A percentile compares a stretch with the other conserved stretches of the same genome.
phyloP scores from a whole-genome alignment of 2,329 filamentous ascomycete species.

The Nannizzia gypsea region DNA sequence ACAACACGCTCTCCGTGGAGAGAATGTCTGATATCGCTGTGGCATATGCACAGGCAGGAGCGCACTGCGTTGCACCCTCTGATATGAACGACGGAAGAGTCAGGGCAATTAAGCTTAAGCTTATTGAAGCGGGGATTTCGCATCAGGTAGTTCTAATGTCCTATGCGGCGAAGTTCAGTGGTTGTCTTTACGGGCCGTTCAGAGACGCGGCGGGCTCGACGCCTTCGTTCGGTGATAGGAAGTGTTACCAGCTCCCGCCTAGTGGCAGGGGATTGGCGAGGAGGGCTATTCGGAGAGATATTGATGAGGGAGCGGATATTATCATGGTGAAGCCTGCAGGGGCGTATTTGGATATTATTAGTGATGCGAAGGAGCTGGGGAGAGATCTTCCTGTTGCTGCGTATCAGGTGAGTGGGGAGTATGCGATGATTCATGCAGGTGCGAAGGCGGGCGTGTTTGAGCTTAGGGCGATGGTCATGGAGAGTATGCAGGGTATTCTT shows the following conservation, averaged over 20 bases:
- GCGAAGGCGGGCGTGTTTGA: constrained; percentile 96
- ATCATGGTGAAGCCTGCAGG: constrained; percentile 99
- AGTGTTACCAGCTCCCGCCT: constrained; percentile 92
- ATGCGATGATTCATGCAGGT: constrained; percentile 91
- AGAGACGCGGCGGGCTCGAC: constrained; percentile 85
- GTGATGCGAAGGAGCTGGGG: constrained; percentile 88
- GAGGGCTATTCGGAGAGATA: constrained; percentile 79
- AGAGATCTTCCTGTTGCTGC: constrained; percentile 85
- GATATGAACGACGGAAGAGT: constrained; percentile 99
- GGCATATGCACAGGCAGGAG: constrained; percentile 87
- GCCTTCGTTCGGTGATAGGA: constrained; percentile 85
- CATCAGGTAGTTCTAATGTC: constrained; percentile 92
- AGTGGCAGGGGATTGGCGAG: constrained; percentile 84
- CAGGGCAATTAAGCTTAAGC: constrained; percentile 91
- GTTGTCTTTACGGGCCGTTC: constrained; percentile 93
- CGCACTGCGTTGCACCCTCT: constrained; percentile 90
- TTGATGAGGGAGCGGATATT: constrained; percentile 86
- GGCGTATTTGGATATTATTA: constrained; percentile 94
- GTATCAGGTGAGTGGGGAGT: constrained; percentile 96
- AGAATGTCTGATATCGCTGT: constrained; percentile 96
- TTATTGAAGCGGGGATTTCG: constrained; percentile 87
- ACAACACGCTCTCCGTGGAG: constrained; percentile 88
- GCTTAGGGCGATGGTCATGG: constrained; percentile 85
- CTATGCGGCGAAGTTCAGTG: constrained; percentile 95
- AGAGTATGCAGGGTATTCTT: constrained; percentile 85